phyloP scores from a whole-genome alignment of 140 eudicot genomes.

The Bidens hawaiensis region DNA sequence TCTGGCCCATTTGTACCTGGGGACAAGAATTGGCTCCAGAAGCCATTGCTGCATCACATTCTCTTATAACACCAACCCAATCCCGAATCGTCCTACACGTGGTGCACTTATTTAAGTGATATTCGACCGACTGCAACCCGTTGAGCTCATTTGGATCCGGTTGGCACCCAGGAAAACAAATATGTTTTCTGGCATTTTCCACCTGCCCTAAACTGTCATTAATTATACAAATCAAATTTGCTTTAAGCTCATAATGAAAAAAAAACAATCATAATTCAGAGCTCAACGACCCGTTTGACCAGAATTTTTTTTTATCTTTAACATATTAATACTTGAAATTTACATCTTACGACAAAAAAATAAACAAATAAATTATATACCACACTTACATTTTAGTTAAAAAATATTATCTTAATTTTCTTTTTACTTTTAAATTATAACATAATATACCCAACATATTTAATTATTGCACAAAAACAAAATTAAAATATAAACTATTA shows the following conservation, averaged over 20 bases:
- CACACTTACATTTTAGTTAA: too few relatives aligned
- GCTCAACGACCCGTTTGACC: too few relatives aligned
- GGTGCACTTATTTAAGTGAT: conserved; percentile 52
- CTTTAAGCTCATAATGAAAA: neutral
- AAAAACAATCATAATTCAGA: neutral
- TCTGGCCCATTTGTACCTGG: conserved; percentile 63
- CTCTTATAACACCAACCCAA: conserved; percentile 61
- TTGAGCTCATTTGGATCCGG: conserved; percentile 57
- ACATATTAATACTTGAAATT: too few relatives aligned
- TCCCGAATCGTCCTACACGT: conserved; percentile 65
- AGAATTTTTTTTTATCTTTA: too few relatives aligned
- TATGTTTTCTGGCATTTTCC: conserved; percentile 77
- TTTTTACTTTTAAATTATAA: too few relatives aligned
- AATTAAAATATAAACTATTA: too few relatives aligned
- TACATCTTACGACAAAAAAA: too few relatives aligned
- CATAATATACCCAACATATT: too few relatives aligned
- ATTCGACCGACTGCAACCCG: conserved; percentile 64
- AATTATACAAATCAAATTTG: neutral
- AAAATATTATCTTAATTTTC: too few relatives aligned
- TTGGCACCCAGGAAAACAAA: conserved; percentile 48
- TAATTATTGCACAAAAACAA: too few relatives aligned
- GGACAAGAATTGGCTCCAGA: conserved; percentile 81
- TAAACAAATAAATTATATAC: too few relatives aligned
- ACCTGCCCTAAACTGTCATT: conserved; percentile 88
- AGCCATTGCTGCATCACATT: conserved; percentile 70